Evolutionary conservation across 2,329 filamentous ascomycete genomes (phyloP), one percentile per base, ranked within the genome.

Genomic region (Ophiostoma montium): DNA sequence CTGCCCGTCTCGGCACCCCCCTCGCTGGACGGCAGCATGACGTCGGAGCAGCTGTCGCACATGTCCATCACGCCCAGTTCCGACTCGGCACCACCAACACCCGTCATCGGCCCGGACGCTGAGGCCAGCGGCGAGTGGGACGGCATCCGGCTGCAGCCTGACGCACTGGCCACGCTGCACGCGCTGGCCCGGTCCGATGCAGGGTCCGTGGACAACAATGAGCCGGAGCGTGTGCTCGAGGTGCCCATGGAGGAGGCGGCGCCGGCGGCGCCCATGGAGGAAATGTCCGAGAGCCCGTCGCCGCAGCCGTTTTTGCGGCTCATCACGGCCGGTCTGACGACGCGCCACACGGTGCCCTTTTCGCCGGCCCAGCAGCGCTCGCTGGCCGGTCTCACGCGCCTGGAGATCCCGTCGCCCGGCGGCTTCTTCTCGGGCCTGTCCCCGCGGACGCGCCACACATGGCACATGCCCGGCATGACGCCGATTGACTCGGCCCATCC

Each of bases 341-440:
- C 50, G 12, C 61, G 60, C 27, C 56, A 60, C 41, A 55, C 62
- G 10, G 55, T 62, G 33, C 58, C 63, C 15, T 63, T 65, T 13
- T 64, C 70, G 0, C 66, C 76, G 10, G 67, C 71, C 9, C 76
- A 77, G 39, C 72, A 71, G 50, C 65, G 72, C 50, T 82, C 81
- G 13, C 70, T 80, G 13, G 81, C 82, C 50, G 84, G 82, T 35
- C 74, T 95, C 54, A 89, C 85, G 18, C 80, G 77, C 52, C 74
- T 95, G 18, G 89, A 89, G 23, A 88, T 96, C 32, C 90, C 89
- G 6, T 95, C 90, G 0, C 90, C 90, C 0, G 84, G 86, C 23
- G 87, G 84, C 1, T 95, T 95, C 71, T 95, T 95, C 65, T 86
- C 86, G 2, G 87, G 84, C 0, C 74, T 95, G 27, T 86, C 84